Conservation (phyloP, 371 early-diverging fungal species). For the Actinomortierella wolfii region DNA sequence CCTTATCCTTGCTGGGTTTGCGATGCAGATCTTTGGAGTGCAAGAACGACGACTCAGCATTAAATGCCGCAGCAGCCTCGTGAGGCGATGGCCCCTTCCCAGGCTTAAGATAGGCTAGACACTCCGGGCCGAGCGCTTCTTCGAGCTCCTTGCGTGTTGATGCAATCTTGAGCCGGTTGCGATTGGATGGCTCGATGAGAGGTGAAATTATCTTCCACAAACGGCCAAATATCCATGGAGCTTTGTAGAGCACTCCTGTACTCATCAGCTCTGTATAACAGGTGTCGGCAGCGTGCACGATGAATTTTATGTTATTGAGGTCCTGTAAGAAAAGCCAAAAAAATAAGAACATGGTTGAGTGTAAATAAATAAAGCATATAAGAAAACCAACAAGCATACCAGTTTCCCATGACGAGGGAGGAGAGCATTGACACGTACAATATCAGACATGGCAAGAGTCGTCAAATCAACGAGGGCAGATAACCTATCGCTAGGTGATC, state of each 20-base stretch:
- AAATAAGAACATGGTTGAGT: neutral
- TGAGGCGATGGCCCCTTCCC: no score
- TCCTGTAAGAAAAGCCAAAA: conserved; percentile 49
- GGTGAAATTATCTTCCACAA: conserved; percentile 77
- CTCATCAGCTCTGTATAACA: conserved; percentile 88
- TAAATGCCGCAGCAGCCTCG: no score
- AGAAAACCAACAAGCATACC: no score
- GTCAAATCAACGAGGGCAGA: no score
- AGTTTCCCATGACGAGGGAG: neutral
- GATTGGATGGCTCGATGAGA: conserved; percentile 85
- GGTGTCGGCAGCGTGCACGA: conserved; percentile 74
- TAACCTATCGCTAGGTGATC: no score
- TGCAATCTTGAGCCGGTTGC: conserved; percentile 79
- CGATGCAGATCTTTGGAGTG: no score
- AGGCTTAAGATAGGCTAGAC: no score
- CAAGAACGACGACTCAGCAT: no score
- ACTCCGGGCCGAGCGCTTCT: conserved; percentile 16
- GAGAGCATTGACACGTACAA: neutral
- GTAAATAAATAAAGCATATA: neutral
- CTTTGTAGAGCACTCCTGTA: conserved; percentile 75
- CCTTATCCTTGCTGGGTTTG: conserved; percentile 17
- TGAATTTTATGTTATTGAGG: conserved; percentile 74
- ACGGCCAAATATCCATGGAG: conserved; percentile 89
- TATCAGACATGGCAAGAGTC: neutral
- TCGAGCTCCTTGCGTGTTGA: conserved; percentile 66